Percentiles rank a stretch among this genome's conserved stretches.
Conservation (phyloP, 2,329 filamentous ascomycete species). For the Cytospora schulzeri region DNA sequence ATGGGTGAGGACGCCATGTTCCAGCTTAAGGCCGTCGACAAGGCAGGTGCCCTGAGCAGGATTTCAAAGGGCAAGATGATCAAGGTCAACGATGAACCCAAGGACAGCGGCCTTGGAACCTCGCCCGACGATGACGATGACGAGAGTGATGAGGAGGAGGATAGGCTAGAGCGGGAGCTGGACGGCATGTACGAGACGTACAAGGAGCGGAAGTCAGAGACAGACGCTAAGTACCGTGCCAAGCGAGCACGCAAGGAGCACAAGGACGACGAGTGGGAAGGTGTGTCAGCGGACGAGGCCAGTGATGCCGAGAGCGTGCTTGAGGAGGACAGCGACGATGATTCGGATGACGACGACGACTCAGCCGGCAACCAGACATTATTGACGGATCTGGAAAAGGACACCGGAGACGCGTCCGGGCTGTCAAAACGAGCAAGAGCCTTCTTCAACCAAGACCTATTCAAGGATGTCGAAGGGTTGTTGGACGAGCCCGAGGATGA, state of each 20-base stretch:
- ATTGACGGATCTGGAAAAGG: slow-evolving; percentile 63
- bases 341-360: slow-evolving; percentile 60
- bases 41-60: slow-evolving; percentile 64
- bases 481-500: slow-evolving; percentile 53
- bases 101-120: slow-evolving; percentile 59
- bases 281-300: slow-evolving; percentile 70
- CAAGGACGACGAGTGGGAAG: slow-evolving; percentile 89
- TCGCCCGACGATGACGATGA: slow-evolving; percentile 59
- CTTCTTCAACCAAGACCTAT: slow-evolving; percentile 96
- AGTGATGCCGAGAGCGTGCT: slow-evolving; percentile 61
- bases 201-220: slow-evolving; percentile 74
- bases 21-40: slow-evolving; percentile 78
- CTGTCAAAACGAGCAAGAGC: slow-evolving; percentile 83
- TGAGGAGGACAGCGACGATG: slow-evolving; percentile 64
- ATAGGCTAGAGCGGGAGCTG: slow-evolving; percentile 80
- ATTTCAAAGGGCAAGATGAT: slow-evolving; percentile 81
- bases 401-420: slow-evolving; percentile 52
- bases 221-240: slow-evolving; percentile 84
- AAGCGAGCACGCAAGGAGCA: slow-evolving; percentile 84
- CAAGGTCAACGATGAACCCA: slow-evolving; percentile 59
- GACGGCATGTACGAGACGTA: slow-evolving; percentile 88
- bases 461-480: slow-evolving; percentile 75
- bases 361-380: slow-evolving; percentile 50
- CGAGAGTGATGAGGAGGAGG: slow-evolving; percentile 76
- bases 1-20: slow-evolving; percentile 85